Conservation (phyloP, 2,329 filamentous ascomycete species). For the Metarhizium brunneum region DNA sequence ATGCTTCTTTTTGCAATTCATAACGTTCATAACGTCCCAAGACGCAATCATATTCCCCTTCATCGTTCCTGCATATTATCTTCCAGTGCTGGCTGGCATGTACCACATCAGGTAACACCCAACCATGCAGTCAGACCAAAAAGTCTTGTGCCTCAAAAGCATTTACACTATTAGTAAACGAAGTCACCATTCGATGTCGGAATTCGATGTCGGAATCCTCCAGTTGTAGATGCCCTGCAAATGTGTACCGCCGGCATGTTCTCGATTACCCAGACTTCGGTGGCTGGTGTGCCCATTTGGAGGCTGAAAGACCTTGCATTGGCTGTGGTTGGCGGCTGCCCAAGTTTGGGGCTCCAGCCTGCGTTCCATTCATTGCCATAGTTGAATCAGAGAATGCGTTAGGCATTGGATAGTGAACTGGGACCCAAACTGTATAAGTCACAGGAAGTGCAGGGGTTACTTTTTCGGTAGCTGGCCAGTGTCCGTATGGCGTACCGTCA, state of each 20-base stretch:
- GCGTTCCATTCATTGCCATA: neutral
- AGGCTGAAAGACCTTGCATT: constrained; percentile 1
- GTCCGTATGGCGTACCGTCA: neutral
- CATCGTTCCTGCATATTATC: neutral
- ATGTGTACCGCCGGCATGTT: neutral
- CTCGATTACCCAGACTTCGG: neutral
- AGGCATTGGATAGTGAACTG: neutral
- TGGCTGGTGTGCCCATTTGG: constrained; percentile 1
- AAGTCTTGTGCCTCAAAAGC: neutral
- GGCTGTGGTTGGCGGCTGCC: neutral
- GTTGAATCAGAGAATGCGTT: neutral
- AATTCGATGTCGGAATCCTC: neutral
- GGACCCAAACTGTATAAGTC: constrained; percentile 1
- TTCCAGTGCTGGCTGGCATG: neutral
- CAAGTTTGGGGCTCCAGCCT: neutral
- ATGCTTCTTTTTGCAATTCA: neutral
- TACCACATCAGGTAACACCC: neutral
- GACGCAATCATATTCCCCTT: neutral
- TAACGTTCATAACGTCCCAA: neutral
- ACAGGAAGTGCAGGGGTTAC: neutral
- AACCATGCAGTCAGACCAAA: neutral
- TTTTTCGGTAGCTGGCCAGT: neutral
- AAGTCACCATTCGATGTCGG: no score
- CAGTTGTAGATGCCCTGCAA: neutral
- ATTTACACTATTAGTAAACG: neutral